Evolutionary conservation across 1,139 yeast species (phyloP), one percentile per base, ranked within the genome.

Genomic region (Debaryomyces subglobosus): DNA sequence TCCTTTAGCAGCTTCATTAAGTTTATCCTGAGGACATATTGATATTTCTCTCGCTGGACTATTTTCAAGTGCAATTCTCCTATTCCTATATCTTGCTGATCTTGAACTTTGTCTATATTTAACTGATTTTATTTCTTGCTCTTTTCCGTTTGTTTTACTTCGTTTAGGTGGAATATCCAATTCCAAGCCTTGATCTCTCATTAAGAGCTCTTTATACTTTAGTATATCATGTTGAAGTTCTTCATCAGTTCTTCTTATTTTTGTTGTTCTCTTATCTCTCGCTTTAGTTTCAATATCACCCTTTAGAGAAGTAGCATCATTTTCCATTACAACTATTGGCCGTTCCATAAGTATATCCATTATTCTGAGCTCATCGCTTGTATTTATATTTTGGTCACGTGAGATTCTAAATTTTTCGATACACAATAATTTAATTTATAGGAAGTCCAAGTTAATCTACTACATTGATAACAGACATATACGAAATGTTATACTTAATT

Each of bases 401-500:
- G 40, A 15, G 8, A 10, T 10, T 16, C n/a, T n/a, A 16, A 8
- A 13, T 37, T 43, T 37, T 24, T 43, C 25, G 9, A 32, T 15
- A 10, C 12, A 21, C 15, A 20, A 8, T n/a, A n/a, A 21, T 23
- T 35, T 15, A 15, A n/a, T n/a, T n/a, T n/a, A n/a, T n/a, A 9
- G 13, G 12, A 12, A 21, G 9, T 23, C n/a, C 5, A 20, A 23
- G 21, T 35, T 35, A 5, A n/a, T 3, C 10, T 13, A 34, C 6
- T 8, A 10, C 18, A 32, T 1, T 32, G 35, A 32, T 32, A 32
- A 18, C 35, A 32, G 12, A 32, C 12, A 10, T 37, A 23, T 24
- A 13, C 20, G n/a, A 35, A 47, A 94, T 94, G 99, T 78, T 94
- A 50, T 94, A 94, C 64, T 79, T 94, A 53, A 82, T 94, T 51